Base-by-base conservation (phyloP, 2,329 filamentous ascomycete species). In the Diaporthe citri region DNA sequence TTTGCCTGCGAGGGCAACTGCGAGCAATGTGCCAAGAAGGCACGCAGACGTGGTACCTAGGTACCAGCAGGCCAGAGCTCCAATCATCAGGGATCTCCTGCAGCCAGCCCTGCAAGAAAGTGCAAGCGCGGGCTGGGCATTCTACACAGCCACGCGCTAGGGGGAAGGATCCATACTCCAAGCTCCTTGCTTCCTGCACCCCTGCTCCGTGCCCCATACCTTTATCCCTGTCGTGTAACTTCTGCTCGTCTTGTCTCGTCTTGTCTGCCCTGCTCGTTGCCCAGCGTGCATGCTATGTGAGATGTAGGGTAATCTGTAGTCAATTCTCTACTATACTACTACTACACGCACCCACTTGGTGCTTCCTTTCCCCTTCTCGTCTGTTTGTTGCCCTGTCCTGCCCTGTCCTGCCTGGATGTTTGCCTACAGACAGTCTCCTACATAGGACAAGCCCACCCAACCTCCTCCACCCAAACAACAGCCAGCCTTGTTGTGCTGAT, bases 201-300 rank as follows among this genome's bases (percentile, higher is more conserved):
- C 64, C 46, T 67, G 46, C 31, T 52, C 28, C 43, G n/a, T n/a
- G 46, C 46, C 22, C 28, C 62, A 67, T 67, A 43, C 62, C 62
- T 55, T n/a, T n/a, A 69, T 69, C 64, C 64, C 64, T 69, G 64
- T 41, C 34, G 64, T 67, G 46, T 67, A 67, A 67, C 64, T 67
- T 36, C 34, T 52, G 34, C 17, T 41, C 22, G 12, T n/a, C 22
- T 25, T 41, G 56, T 67, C 64, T 41, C 20, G 59, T 62, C 43
- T 48, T n/a, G 28, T 66, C 28, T 51, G n/a, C 28, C 62, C 48
- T 52, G 22, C 17, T 25, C 59, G 59, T 62, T 62, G 59, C 59
- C 59, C 36, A 39, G 59, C 22, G 39, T 52, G 31, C 7, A 6
- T 52, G 28, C 28, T 52, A 25, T 67, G 62, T 39, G 64, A 51